A percentile compares a stretch with the other conserved stretches of the same genome.
Evolutionary conservation across 2,329 filamentous ascomycete genomes (phyloP).

Genomic region (Fusarium falciforme): DNA sequence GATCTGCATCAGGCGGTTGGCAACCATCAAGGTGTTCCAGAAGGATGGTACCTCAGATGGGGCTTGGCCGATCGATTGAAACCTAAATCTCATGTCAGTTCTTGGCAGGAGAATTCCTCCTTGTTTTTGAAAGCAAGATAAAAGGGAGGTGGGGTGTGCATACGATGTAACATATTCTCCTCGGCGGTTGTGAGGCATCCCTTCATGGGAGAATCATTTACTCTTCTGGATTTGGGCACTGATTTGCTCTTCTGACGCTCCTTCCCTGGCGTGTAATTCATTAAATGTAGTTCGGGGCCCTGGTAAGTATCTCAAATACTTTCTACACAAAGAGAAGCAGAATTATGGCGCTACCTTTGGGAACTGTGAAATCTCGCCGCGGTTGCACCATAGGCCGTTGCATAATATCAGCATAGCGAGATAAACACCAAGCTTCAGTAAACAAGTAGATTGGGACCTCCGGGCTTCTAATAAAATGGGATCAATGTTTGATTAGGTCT

Average conservation of each 20-base stretch:
- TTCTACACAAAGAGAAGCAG: neutral
- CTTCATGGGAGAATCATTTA: neutral
- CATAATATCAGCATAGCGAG: neutral
- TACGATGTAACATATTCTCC: neutral
- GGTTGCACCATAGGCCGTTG: neutral
- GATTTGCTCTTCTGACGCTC: neutral
- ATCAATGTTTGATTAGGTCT: neutral
- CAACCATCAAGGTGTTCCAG: neutral
- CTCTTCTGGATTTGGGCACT: neutral
- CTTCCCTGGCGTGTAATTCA: neutral
- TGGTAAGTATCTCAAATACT: accelerated
- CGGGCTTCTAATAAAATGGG: neutral
- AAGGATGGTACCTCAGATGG: neutral
- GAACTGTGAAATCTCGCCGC: neutral
- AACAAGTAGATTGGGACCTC: neutral
- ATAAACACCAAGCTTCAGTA: neutral
- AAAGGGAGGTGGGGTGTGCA: neutral
- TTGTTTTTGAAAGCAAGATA: neutral
- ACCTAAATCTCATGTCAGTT: neutral
- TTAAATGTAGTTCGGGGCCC: neutral
- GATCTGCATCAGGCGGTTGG: neutral
- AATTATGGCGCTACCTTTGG: too few species aligned
- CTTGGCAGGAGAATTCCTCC: neutral
- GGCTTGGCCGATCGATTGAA: neutral
- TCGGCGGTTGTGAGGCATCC: neutral